Base-by-base conservation (phyloP, 2,329 filamentous ascomycete genomes). In the Paraphoma chrysanthemicola region DNA sequence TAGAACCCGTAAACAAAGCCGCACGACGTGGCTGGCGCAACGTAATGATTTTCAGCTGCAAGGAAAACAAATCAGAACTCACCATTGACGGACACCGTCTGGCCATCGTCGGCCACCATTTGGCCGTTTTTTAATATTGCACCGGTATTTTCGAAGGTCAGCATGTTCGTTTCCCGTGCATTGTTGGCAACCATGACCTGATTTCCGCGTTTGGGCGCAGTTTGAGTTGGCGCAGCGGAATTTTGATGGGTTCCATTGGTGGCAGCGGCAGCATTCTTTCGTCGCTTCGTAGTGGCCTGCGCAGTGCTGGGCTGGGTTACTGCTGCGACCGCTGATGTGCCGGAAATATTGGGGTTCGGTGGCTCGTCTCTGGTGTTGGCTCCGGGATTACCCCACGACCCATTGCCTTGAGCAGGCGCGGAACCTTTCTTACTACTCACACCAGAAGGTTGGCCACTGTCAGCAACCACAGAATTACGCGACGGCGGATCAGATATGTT, bases 51-150 rank as follows among this genome's bases (percentile, higher is more conserved):
- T 59, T 64, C 59, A 62, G 60, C 61, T 63, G 60, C 63, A 63
- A 56, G 53, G 55, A 55, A 57, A 60, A 45, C 54, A 63, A 65
- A 57, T 60, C 49, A 62, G 48, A 54, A 75, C 60, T 66, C 85
- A 97, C 94, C 95, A 81, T 99, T 96, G 63, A 92, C 83, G 66
- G 86, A 85, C 69, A 97, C 82, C 53, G 88, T 85, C 44, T 92
- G 95, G 64, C 95, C 95, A 80, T 98, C 93, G 75, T 99, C 95
- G 58, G 95, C 92, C 67, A 90, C 85, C 74, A 99, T 84, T 72
- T 89, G 89, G 53, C 91, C 91, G 68, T 93, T 84, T 69, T 90
- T 89, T 55, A 93, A 83, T 55, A 83, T 84, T 48, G 85, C 86
- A 55, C 87, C 86, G 70, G 85, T 87, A 59, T 87, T 87, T 60